A percentile compares a stretch with the other conserved stretches of the same genome.
Conservation (phyloP, 176 grass and related monocot genomes). For the Eleusine coracana region DNA sequence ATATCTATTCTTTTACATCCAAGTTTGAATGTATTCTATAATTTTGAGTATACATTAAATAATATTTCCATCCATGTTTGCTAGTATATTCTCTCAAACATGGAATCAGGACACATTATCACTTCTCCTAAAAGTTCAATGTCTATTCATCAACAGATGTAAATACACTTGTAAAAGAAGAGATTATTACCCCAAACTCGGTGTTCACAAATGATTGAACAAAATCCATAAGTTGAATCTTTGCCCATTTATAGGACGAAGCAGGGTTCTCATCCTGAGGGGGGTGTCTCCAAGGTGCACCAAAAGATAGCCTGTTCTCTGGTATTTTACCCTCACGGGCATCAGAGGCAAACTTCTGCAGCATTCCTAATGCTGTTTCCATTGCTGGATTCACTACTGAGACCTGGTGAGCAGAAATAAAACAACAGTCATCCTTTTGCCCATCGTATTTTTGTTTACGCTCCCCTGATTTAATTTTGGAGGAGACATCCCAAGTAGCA, state of each 20-base stretch:
- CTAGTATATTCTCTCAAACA: neutral
- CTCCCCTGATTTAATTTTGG: neutral
- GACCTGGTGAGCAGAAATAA: conserved; percentile 56
- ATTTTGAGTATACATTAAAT: neutral
- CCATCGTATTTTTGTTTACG: conserved; percentile 22
- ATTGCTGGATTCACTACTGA: conserved; percentile 92
- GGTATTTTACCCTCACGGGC: conserved; percentile 66
- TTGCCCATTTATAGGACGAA: conserved; percentile 75
- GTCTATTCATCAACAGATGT: conserved; percentile 1
- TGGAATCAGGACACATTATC: neutral
- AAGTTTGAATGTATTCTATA: neutral
- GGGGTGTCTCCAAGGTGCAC: conserved; percentile 86
- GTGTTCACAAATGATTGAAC: conserved; percentile 79
- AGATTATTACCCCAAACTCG: conserved; percentile 83
- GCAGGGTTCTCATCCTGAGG: conserved; percentile 51
- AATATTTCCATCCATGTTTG: neutral
- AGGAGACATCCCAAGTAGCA: neutral
- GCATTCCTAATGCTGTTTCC: conserved; percentile 70
- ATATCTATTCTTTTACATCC: neutral
- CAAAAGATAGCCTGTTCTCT: conserved; percentile 71
- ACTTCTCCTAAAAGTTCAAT: neutral
- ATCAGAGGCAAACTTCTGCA: conserved; percentile 87
- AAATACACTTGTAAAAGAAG: conserved; percentile 21
- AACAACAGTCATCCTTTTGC: conserved; percentile 11
- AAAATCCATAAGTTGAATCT: conserved; percentile 96